Percentiles rank a stretch among this genome's conserved stretches.
Conservation (phyloP, 768 basidiomycete species). For the Chalciporus chontae region DNA sequence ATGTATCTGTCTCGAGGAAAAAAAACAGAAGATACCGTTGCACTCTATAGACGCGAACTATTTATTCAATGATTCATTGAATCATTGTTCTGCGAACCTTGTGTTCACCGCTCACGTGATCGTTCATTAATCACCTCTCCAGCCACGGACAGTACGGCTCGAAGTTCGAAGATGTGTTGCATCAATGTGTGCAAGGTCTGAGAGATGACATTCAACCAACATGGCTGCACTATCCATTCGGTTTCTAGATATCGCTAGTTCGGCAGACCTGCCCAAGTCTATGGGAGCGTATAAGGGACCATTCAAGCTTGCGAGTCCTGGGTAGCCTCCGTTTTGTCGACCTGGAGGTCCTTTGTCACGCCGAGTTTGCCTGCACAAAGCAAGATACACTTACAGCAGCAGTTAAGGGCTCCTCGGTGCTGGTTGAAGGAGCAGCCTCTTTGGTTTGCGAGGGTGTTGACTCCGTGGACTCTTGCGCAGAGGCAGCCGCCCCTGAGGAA, state of each 20-base stretch:
- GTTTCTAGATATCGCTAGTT: not conserved
- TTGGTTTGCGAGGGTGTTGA: not conserved
- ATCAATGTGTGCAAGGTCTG: not conserved
- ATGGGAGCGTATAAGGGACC: not conserved
- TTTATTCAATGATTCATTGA: too few species aligned
- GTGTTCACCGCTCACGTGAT: not conserved
- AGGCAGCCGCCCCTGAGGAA: not conserved
- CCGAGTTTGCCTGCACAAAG: not conserved
- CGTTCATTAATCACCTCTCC: not conserved
- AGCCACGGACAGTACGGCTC: too few species aligned
- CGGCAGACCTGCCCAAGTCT: conserved; percentile 2
- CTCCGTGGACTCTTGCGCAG: conserved; percentile 1
- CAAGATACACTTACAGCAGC: conserved; percentile 14
- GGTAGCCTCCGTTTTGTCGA: not conserved
- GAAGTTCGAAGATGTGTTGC: not conserved
- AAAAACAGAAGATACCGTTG: not conserved
- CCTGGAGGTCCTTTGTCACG: conserved; percentile 7
- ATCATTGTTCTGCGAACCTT: not conserved
- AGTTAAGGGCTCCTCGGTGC: conserved; percentile 4
- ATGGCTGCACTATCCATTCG: not conserved
- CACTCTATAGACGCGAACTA: not conserved
- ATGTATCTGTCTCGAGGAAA: not conserved
- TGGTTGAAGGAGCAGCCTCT: conserved; percentile 2
- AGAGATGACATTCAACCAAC: not conserved
- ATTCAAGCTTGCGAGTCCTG: conserved; percentile 8